These are phyloP conservation scores for Bipolaris cookei DNA, from an alignment of 2,329 filamentous ascomycete genomes.

Conservation along the genomic window DNA sequence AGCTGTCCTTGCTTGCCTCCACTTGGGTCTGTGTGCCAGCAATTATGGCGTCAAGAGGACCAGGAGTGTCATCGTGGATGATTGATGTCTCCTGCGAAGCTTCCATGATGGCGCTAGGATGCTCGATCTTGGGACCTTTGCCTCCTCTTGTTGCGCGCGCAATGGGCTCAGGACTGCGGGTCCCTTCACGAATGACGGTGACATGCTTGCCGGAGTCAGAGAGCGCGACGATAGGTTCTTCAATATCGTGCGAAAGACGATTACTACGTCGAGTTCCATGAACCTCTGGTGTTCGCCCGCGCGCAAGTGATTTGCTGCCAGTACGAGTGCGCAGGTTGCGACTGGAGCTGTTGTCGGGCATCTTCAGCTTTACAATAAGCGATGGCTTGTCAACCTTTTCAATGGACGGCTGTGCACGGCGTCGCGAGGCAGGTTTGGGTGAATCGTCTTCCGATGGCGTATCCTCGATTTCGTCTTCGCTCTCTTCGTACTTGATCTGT, in stretches of 20 bases:
- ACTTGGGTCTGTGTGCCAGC: slow-evolving; percentile 46
- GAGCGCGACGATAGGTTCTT: slow-evolving; percentile 63
- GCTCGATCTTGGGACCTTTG: slow-evolving; percentile 56
- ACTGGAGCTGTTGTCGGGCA: slow-evolving; percentile 35
- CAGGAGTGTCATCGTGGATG: slow-evolving; percentile 40
- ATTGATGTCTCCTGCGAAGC: slow-evolving; percentile 59
- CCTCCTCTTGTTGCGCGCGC: slow-evolving; percentile 51
- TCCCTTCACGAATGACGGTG: slow-evolving; percentile 60
- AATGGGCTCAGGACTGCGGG: slow-evolving; percentile 58
- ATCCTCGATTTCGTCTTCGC: slow-evolving; percentile 54
- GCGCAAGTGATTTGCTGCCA: slow-evolving; percentile 47
- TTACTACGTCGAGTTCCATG: slow-evolving; percentile 60
- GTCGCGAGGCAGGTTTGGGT: slow-evolving; percentile 23
- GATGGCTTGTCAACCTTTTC: slow-evolving; percentile 39
- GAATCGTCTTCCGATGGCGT: slow-evolving; percentile 45
- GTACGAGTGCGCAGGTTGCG: slow-evolving; percentile 48
- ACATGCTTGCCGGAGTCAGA: slow-evolving; percentile 66
- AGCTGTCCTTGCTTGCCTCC: slow-evolving; percentile 41
- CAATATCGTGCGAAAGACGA: slow-evolving; percentile 64
- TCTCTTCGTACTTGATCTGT: slow-evolving; percentile 63
- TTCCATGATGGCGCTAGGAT: slow-evolving; percentile 59
- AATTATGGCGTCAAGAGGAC: slow-evolving; percentile 44
- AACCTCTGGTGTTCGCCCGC: slow-evolving; percentile 48
- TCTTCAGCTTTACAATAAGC: slow-evolving; percentile 52
- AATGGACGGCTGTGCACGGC: slow-evolving; percentile 36